A percentile compares a stretch with the other conserved stretches of the same genome.
phyloP scores from a whole-genome alignment of 176 grass and related monocot species.

The Triticum dicoccoides region DNA sequence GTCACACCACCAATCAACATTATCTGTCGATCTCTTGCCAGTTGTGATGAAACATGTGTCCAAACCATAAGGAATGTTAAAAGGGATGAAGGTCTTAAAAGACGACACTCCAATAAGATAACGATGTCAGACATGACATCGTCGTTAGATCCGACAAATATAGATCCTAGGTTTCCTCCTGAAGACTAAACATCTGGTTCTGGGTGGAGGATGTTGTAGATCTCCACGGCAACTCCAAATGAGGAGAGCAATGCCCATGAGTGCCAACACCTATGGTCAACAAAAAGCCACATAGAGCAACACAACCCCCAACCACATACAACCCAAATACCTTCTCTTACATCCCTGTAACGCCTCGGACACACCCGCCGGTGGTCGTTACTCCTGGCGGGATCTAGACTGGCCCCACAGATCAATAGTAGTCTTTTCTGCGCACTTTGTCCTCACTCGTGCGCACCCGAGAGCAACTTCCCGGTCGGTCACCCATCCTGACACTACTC shows the following conservation, averaged over 20 bases:
- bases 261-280: neutral
- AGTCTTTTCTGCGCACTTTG: too few relatives aligned
- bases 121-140: neutral
- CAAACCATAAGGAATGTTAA: neutral
- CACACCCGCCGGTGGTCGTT: too few relatives aligned
- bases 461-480: too few relatives aligned
- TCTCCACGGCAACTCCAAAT: neutral
- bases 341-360: too few relatives aligned
- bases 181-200: neutral
- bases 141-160: neutral
- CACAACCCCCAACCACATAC: neutral
- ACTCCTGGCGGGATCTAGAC: too few relatives aligned
- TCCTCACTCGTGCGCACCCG: too few relatives aligned
- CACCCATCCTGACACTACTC: too few relatives aligned
- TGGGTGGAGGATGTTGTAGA: neutral
- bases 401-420: too few relatives aligned
- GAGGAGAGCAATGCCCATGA: neutral
- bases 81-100: neutral
- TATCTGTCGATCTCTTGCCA: neutral
- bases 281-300: neutral
- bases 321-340: too few relatives aligned
- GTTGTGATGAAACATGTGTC: neutral
- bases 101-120: neutral
- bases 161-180: neutral
- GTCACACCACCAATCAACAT: neutral